Conservation (phyloP, 768 basidiomycete species). For the Paxillus ammoniavirescens region DNA sequence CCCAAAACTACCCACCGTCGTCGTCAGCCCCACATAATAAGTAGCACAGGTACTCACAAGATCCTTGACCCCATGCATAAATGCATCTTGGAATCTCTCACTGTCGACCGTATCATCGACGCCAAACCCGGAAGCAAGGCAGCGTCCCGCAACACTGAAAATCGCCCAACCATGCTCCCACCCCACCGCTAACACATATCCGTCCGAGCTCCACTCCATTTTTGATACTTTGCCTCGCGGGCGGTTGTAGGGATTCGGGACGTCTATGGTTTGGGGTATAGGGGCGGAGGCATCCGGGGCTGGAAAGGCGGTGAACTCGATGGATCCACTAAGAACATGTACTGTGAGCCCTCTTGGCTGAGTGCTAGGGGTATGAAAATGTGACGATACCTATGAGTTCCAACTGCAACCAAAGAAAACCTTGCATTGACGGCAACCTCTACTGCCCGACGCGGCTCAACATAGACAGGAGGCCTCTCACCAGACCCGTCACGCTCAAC, state of each 20-base stretch:
- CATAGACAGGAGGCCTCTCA: constrained; percentile 40
- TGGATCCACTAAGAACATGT: constrained; percentile 47
- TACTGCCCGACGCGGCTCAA: constrained; percentile 66
- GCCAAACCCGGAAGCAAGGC: constrained; percentile 76
- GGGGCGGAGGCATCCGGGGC: constrained; percentile 57
- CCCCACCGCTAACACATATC: constrained; percentile 90
- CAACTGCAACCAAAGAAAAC: constrained; percentile 82
- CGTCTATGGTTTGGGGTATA: constrained; percentile 56
- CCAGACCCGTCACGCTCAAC: constrained; percentile 46
- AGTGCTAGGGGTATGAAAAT: neutral
- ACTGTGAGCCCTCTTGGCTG: neutral
- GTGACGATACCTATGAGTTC: constrained; percentile 57
- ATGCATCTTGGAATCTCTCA: constrained; percentile 70
- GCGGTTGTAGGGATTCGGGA: constrained; percentile 61
- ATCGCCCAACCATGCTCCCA: constrained; percentile 90
- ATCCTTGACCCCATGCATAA: constrained; percentile 76
- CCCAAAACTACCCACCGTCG: constrained; percentile 72
- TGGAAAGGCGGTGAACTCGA: constrained; percentile 70
- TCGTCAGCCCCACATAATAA: constrained; percentile 3
- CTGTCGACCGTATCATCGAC: constrained; percentile 61
- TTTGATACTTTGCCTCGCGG: constrained; percentile 60
- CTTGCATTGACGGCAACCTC: constrained; percentile 69
- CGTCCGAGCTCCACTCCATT: constrained; percentile 94
- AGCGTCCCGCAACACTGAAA: constrained; percentile 86
- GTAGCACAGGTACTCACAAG: constrained; percentile 49